Conservation (phyloP, 2,329 filamentous ascomycete species). For the Aaosphaeria arxii region DNA sequence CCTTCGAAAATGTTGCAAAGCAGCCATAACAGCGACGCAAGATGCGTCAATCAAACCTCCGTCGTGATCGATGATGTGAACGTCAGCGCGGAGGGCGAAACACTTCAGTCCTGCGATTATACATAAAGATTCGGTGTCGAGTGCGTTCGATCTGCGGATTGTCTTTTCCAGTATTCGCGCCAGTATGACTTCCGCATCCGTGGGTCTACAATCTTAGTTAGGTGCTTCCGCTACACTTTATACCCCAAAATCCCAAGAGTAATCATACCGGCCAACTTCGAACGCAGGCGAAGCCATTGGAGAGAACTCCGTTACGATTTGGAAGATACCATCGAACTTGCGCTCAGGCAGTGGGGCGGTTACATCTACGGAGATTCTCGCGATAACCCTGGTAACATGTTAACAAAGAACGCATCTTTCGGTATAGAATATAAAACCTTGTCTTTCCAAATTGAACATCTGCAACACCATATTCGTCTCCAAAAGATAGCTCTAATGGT, state of each 20-base stretch:
- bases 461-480: slow-evolving; percentile 85
- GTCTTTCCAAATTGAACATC: slow-evolving; percentile 89
- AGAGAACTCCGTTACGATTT: slow-evolving; percentile 84
- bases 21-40: slow-evolving; percentile 83
- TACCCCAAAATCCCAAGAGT: neutral
- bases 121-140: slow-evolving; percentile 94
- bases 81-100: slow-evolving; percentile 86
- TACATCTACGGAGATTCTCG: slow-evolving; percentile 84
- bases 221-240: slow-evolving; percentile 4
- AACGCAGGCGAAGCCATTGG: slow-evolving; percentile 91
- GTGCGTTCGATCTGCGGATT: slow-evolving; percentile 82
- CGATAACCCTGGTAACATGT: slow-evolving; percentile 64
- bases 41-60: slow-evolving; percentile 84
- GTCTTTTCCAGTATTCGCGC: slow-evolving; percentile 91
- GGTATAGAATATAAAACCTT: slow-evolving; percentile 52
- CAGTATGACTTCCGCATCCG: slow-evolving; percentile 79
- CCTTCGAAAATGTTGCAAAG: slow-evolving; percentile 84
- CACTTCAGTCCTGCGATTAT: slow-evolving; percentile 87
- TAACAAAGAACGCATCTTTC: slow-evolving; percentile 7
- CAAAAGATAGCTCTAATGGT: slow-evolving; percentile 73
- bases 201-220: slow-evolving; percentile 54
- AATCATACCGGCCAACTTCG: slow-evolving; percentile 69
- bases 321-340: slow-evolving; percentile 94
- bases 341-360: slow-evolving; percentile 81
- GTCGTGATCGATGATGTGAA: slow-evolving; percentile 88